These are phyloP conservation scores for Scytalidium lignicola DNA, from an alignment of 2,329 filamentous ascomycete genomes.

Conservation along the genomic window DNA sequence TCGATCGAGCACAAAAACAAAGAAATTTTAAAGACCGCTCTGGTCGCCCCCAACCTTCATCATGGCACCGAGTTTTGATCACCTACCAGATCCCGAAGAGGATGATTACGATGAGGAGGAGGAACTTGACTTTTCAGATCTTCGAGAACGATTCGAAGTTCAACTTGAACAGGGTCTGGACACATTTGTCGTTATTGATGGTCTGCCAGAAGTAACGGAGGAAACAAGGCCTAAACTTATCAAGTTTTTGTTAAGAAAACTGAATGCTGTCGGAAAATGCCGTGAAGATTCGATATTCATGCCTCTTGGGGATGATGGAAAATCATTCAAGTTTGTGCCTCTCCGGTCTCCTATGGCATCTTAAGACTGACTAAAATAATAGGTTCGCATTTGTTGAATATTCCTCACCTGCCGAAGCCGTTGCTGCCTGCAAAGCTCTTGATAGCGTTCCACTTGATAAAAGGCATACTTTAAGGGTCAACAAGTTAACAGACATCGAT, in stretches of 20 bases:
- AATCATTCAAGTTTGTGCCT: slow-evolving; percentile 70
- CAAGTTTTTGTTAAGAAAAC: slow-evolving; percentile 93
- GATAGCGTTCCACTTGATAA: slow-evolving; percentile 88
- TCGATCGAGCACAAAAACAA: neutral
- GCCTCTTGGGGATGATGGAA: slow-evolving; percentile 83
- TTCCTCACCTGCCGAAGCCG: slow-evolving; percentile 81
- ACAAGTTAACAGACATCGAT: slow-evolving; percentile 98
- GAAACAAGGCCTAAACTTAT: slow-evolving; percentile 91
- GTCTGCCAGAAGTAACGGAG: slow-evolving; percentile 81
- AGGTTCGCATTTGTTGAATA: slow-evolving; percentile 98
- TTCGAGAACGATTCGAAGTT: slow-evolving; percentile 91
- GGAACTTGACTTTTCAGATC: slow-evolving; percentile 92
- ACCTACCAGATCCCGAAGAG: slow-evolving; percentile 85
- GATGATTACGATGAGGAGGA: slow-evolving; percentile 82
- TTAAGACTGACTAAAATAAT: slow-evolving; percentile 13
- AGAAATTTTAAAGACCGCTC: neutral
- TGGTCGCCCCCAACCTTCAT: slow-evolving; percentile 34
- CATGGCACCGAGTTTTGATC: slow-evolving; percentile 94
- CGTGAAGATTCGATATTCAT: slow-evolving; percentile 87
- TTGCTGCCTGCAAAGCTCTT: slow-evolving; percentile 82
- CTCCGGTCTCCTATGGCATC: neutral
- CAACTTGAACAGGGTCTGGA: slow-evolving; percentile 94
- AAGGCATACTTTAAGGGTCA: slow-evolving; percentile 90
- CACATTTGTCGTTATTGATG: slow-evolving; percentile 93
- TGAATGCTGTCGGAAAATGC: slow-evolving; percentile 79